These are phyloP conservation scores for Penicillium parvum DNA, from an alignment of 495 filamentous ascomycete species.

Conservation along the genomic window DNA sequence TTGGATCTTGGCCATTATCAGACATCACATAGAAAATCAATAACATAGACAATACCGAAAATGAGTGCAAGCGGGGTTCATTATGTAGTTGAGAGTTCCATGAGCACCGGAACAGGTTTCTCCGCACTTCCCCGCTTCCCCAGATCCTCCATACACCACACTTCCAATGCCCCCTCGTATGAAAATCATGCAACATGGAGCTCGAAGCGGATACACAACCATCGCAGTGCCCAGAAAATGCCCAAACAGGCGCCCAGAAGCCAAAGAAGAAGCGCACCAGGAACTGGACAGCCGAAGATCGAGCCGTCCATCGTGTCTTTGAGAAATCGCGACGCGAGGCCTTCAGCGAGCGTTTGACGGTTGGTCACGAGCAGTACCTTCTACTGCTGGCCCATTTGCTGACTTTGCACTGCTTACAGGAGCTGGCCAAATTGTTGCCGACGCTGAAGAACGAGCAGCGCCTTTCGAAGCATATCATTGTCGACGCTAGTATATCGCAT, in stretches of 20 bases:
- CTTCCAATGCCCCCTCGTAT: not conserved
- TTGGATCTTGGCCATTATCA: no score
- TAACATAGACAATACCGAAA: no score
- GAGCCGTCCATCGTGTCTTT: slow-evolving; percentile 15
- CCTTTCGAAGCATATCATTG: slow-evolving; percentile 17
- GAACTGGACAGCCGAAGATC: slow-evolving; percentile 17
- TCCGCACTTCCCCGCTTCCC: slow-evolving; percentile 15
- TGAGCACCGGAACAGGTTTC: no score
- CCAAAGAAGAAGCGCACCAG: slow-evolving; percentile 16
- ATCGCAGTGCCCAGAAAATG: not conserved
- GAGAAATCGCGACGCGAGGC: slow-evolving; percentile 18
- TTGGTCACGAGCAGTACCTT: not conserved
- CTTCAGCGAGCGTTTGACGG: slow-evolving; percentile 12
- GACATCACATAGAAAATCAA: no score
- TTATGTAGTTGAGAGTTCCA: no score
- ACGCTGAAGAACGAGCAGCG: slow-evolving; percentile 8
- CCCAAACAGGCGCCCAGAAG: not conserved
- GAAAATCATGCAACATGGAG: not conserved
- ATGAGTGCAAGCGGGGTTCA: no score
- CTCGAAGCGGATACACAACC: not conserved
- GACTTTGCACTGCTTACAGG: slow-evolving; percentile 3
- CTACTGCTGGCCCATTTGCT: not conserved
- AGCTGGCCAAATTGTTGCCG: slow-evolving; percentile 12
- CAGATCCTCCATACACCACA: slow-evolving; percentile 6
- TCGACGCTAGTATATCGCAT: slow-evolving; percentile 15